Evolutionary conservation across 2,329 filamentous ascomycete species (phyloP).

Genomic region (Ciborinia camelliae): DNA sequence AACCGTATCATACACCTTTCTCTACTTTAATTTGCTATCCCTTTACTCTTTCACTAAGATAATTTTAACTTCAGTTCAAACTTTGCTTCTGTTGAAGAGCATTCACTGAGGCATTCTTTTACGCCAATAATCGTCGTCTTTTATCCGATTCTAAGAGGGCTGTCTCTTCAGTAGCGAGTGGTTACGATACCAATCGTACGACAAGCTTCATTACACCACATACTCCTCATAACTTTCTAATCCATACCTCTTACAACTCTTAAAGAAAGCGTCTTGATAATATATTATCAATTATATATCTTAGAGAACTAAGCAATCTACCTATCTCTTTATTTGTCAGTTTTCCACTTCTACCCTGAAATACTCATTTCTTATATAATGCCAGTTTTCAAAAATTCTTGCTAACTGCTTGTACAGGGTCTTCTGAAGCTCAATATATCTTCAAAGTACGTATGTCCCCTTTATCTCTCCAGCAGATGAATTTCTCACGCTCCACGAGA

Average conservation of each 20-base stretch:
- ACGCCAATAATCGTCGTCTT: neutral
- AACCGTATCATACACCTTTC: neutral
- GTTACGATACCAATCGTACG: neutral
- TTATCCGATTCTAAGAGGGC: neutral
- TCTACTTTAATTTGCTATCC: neutral
- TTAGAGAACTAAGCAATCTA: neutral
- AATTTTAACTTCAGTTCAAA: neutral
- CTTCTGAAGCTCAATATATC: neutral
- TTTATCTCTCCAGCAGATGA: too few relatives aligned
- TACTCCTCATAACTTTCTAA: neutral
- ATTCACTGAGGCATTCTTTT: neutral
- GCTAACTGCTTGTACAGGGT: neutral
- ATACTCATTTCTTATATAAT: neutral
- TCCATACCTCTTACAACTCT: neutral
- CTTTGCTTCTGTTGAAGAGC: neutral
- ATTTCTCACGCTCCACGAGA: neutral
- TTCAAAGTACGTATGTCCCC: neutral
- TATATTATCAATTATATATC: neutral
- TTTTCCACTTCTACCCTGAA: neutral
- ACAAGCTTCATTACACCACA: neutral
- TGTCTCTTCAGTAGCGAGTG: neutral
- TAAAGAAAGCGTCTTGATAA: neutral
- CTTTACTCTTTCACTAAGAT: neutral
- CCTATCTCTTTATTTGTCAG: neutral
- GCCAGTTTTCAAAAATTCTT: neutral